phyloP scores from a whole-genome alignment of 2,329 filamentous ascomycete species.

The Phyllosticta citrichinensis region DNA sequence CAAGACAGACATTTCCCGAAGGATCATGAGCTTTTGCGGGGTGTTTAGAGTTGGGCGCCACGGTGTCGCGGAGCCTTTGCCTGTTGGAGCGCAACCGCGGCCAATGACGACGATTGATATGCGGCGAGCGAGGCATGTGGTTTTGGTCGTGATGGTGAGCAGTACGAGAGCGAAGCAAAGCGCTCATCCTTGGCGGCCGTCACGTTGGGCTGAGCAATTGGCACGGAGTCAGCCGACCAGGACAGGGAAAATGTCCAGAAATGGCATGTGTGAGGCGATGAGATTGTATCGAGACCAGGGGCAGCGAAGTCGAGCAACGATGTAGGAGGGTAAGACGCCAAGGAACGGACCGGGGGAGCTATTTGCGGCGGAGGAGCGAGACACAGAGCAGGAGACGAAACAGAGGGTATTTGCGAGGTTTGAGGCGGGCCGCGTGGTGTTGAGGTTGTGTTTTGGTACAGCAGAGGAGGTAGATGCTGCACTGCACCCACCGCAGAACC shows the following conservation, averaged over 20 bases:
- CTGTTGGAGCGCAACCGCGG: neutral
- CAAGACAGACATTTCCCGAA: neutral
- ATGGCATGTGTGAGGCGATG: neutral
- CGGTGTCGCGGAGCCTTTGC: neutral
- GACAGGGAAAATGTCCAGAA: neutral
- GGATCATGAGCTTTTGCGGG: neutral
- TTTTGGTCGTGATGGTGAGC: neutral
- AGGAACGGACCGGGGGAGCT: neutral
- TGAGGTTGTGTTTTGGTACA: neutral
- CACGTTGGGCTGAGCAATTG: neutral
- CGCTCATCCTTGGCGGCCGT: neutral
- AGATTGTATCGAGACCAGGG: neutral
- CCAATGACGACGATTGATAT: neutral
- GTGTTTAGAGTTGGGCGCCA: neutral
- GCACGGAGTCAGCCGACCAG: neutral
- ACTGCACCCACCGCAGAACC: neutral
- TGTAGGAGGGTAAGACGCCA: neutral
- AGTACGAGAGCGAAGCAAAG: neutral
- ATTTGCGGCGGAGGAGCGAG: neutral
- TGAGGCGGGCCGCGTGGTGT: slow-evolving; percentile 5
- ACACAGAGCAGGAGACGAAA: neutral
- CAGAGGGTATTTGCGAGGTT: slow-evolving; percentile 1
- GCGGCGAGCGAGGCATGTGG: slow-evolving; percentile 5
- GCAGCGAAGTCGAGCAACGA: neutral
- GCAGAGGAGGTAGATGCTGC: neutral